Evolutionary conservation across 305 asterid genomes (phyloP).

Genomic region (Solanum hybrid): DNA sequence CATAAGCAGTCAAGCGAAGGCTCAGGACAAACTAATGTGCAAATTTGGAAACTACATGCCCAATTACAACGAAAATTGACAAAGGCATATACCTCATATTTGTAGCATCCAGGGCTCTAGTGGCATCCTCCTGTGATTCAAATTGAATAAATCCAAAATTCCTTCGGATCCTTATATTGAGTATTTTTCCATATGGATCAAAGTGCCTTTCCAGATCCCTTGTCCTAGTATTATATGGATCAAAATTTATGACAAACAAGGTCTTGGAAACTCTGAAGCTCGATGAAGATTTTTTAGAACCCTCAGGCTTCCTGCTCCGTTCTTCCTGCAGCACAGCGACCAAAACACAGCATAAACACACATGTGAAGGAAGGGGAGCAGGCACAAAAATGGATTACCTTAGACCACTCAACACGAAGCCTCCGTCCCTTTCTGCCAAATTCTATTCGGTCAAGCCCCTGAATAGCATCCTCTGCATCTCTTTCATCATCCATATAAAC

Average conservation of each 20-base stretch:
- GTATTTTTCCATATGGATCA: conserved; percentile 58
- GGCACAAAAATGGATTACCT: conserved; percentile 27
- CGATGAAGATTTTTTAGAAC: conserved; percentile 37
- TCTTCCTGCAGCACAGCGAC: conserved; percentile 46
- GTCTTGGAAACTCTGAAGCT: conserved; percentile 54
- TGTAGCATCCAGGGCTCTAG: conserved; percentile 66
- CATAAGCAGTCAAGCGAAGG: neutral
- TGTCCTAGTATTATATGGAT: conserved; percentile 55
- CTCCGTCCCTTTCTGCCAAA: conserved; percentile 83
- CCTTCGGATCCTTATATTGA: conserved; percentile 57
- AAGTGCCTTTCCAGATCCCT: conserved; percentile 65
- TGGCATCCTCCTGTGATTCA: conserved; percentile 62
- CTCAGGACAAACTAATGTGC: neutral
- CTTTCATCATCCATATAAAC: conserved; percentile 79
- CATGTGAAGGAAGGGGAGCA: neutral
- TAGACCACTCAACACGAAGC: conserved; percentile 84
- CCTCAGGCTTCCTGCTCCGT: conserved; percentile 48
- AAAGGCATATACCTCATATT: conserved; percentile 41
- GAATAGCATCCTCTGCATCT: conserved; percentile 79
- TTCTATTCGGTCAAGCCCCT: conserved; percentile 61
- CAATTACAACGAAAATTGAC: neutral
- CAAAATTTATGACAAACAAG: conserved; percentile 69
- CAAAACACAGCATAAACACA: neutral
- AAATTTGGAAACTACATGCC: neutral
- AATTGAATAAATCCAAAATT: conserved; percentile 70